These are phyloP conservation scores for Penicillium odoratum DNA, from an alignment of 495 filamentous ascomycete genomes.

Conservation along the genomic window DNA sequence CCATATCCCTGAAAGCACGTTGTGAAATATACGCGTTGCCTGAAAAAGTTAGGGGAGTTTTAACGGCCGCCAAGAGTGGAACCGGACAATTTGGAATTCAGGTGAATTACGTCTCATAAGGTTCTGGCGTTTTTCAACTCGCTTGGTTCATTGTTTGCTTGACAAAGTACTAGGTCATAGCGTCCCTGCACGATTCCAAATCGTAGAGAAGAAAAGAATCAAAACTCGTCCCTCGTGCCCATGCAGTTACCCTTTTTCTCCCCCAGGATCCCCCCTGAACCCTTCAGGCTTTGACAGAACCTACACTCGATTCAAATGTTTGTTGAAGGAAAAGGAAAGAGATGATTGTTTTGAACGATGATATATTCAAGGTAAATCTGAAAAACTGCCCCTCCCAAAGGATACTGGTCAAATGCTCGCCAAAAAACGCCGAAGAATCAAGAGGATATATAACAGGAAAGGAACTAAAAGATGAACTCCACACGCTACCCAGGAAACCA, in stretches of 20 bases:
- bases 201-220: not conserved
- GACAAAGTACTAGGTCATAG: slow-evolving; percentile 8
- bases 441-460: not conserved
- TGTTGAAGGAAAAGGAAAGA: not conserved
- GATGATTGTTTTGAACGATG: not conserved
- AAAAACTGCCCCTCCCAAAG: not conserved
- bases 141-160: slow-evolving; percentile 11
- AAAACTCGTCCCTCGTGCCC: not conserved
- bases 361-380: slow-evolving; percentile 1
- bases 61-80: slow-evolving; percentile 11
- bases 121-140: not conserved
- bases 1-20: too few species aligned
- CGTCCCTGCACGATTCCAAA: slow-evolving; percentile 11
- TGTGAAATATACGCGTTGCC: not conserved
- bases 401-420: not conserved
- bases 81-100: slow-evolving; percentile 22
- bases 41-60: too few species aligned
- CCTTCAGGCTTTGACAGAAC: not conserved
- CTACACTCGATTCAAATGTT: too few species aligned
- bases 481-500: not conserved
- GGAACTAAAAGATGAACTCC: not conserved
- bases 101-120: slow-evolving; percentile 7
- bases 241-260: slow-evolving; percentile 8
- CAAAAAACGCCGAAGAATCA: not conserved
- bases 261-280: not conserved